Conservation (phyloP, 2,329 filamentous ascomycete genomes). For the Escovopsis sp. region DNA sequence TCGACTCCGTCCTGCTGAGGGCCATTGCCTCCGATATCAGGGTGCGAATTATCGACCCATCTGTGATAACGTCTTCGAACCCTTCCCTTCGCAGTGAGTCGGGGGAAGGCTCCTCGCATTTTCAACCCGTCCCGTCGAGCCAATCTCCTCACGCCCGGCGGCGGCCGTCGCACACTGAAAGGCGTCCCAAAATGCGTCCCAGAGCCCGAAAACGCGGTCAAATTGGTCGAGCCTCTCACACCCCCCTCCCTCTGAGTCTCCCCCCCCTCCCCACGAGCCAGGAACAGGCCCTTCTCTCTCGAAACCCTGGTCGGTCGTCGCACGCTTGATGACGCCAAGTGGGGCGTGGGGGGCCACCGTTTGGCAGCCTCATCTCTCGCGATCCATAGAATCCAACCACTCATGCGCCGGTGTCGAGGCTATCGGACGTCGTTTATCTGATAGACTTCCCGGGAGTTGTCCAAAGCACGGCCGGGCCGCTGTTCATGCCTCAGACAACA, state of each 20-base stretch:
- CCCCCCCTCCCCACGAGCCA: constrained; percentile 11
- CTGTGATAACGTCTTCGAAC: too few species aligned
- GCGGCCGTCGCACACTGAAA: neutral
- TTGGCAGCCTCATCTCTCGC: constrained; percentile 5
- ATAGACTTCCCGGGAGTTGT: constrained; percentile 6
- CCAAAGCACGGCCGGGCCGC: neutral
- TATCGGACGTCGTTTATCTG: constrained; percentile 6
- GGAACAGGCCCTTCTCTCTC: constrained; percentile 3
- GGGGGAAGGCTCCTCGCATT: too few species aligned
- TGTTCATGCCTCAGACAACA: constrained; percentile 12
- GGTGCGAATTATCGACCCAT: too few species aligned
- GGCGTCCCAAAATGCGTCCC: neutral
- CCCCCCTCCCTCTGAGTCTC: too few species aligned
- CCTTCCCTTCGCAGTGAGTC: too few species aligned
- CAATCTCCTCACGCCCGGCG: too few species aligned
- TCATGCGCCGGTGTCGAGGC: constrained; percentile 5
- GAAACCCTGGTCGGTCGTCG: neutral
- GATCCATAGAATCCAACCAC: too few species aligned
- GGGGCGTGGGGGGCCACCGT: constrained; percentile 6
- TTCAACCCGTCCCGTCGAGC: too few species aligned
- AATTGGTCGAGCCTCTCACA: neutral
- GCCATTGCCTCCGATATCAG: neutral
- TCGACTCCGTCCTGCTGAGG: constrained; percentile 5
- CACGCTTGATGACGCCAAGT: constrained; percentile 4
- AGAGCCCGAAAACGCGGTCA: constrained; percentile 2